These are phyloP conservation scores for Neurospora cerealis DNA, from an alignment of 495 filamentous ascomycete species.

Conservation along the genomic window DNA sequence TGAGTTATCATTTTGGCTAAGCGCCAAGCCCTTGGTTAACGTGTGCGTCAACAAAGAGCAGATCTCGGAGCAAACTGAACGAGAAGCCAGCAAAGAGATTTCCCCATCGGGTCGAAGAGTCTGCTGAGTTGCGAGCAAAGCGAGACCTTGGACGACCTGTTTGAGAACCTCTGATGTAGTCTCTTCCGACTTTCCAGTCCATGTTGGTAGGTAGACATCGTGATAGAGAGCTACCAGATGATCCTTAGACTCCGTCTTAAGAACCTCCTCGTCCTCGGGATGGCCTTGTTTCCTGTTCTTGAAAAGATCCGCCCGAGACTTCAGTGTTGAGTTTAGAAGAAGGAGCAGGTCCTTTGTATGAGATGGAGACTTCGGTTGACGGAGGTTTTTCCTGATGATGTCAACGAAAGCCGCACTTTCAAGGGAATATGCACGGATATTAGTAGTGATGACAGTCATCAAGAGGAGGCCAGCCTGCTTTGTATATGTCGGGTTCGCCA, in stretches of 20 bases:
- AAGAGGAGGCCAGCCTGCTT: conserved; percentile 36
- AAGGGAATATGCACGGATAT: conserved; percentile 20
- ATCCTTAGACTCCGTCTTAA: conserved; percentile 7
- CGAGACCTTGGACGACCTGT: conserved; percentile 30
- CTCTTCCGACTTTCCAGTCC: conserved; percentile 20
- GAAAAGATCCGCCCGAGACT: conserved; percentile 23
- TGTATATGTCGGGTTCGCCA: conserved; percentile 34
- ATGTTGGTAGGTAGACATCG: conserved; percentile 30
- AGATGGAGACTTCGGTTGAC: conserved; percentile 27
- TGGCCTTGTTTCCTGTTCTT: conserved; percentile 12
- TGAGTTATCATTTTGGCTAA: conserved; percentile 23
- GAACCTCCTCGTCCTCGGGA: conserved; percentile 14
- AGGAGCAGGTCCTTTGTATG: conserved; percentile 33
- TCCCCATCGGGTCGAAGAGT: conserved; percentile 7
- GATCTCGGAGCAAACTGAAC: conserved; percentile 23
- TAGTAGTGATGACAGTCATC: conserved; percentile 30
- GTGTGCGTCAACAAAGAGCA: conserved; percentile 17
- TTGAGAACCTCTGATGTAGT: conserved; percentile 23
- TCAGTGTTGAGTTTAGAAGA: conserved; percentile 30
- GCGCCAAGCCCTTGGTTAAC: conserved; percentile 12
- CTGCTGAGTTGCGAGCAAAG: conserved; percentile 26
- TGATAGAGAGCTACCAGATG: conserved; percentile 22
- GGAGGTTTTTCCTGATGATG: conserved; percentile 27
- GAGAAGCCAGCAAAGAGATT: conserved; percentile 19
- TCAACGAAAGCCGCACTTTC: conserved; percentile 25